Evolutionary conservation across 2,329 filamentous ascomycete genomes (phyloP).

Genomic region (Colletotrichum spaethianum): DNA sequence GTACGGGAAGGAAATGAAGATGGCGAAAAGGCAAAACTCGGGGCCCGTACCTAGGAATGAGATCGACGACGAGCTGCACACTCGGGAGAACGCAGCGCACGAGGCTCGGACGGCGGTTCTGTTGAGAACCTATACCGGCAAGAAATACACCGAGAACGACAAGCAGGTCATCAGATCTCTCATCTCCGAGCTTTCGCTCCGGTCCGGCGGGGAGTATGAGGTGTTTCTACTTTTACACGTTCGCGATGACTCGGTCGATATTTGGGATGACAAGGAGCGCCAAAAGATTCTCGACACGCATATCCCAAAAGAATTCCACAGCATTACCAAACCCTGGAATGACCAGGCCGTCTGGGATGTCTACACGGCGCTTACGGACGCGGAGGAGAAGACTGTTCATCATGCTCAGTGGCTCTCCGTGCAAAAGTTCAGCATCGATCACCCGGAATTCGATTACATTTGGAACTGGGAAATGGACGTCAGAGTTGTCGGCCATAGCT

Average conservation of each 20-base stretch:
- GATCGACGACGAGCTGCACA: background rate
- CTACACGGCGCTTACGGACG: conserved; percentile 82
- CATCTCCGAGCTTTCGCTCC: conserved; percentile 81
- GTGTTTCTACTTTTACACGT: conserved; percentile 86
- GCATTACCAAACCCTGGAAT: conserved; percentile 82
- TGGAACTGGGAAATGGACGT: conserved; percentile 94
- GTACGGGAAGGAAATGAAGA: background rate
- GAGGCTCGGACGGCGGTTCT: conserved; percentile 77
- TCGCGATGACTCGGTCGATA: conserved; percentile 71
- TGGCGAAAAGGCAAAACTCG: background rate
- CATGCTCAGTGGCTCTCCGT: conserved; percentile 79
- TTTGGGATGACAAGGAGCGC: conserved; percentile 73
- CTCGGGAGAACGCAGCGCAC: conserved; percentile 5
- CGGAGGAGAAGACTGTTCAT: conserved; percentile 66
- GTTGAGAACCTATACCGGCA: conserved; percentile 82
- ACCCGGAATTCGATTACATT: conserved; percentile 84
- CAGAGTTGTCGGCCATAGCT: conserved; percentile 84
- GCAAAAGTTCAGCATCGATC: conserved; percentile 81
- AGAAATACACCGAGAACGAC: conserved; percentile 83
- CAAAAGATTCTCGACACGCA: conserved; percentile 71
- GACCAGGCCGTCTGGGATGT: conserved; percentile 80
- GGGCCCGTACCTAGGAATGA: background rate
- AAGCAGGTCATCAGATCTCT: conserved; percentile 84
- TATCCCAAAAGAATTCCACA: conserved; percentile 78
- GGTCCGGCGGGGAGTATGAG: conserved; percentile 84